Evolutionary conservation across 768 basidiomycete species (phyloP).

Genomic region (Galerina marginata): DNA sequence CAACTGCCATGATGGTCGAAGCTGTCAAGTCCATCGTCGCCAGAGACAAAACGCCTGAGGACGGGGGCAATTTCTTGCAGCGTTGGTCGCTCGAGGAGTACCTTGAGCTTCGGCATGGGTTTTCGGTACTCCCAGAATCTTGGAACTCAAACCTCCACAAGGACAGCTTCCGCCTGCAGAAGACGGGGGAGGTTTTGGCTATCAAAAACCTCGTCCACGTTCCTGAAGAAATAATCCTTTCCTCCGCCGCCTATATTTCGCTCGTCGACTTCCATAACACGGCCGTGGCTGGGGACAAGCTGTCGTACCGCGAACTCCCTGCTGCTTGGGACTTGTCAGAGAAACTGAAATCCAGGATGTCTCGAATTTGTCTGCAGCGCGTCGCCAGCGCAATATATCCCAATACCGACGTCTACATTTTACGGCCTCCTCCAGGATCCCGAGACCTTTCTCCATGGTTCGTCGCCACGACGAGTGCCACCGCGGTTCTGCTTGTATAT

Average conservation of each 20-base stretch:
- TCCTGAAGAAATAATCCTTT: too few species aligned
- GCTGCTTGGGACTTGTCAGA: background rate
- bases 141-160: background rate
- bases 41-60: background rate
- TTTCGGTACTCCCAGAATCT: background rate
- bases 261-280: background rate
- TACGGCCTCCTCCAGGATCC: slow-evolving; percentile 29
- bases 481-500: slow-evolving; percentile 4
- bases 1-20: background rate
- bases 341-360: background rate
- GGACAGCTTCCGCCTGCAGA: background rate
- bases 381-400: background rate
- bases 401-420: background rate
- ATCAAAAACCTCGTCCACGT: background rate
- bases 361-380: background rate
- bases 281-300: background rate
- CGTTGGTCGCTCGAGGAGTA: background rate
- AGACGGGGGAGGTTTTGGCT: too few species aligned
- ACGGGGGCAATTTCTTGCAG: background rate
- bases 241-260: background rate
- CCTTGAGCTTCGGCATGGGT: background rate
- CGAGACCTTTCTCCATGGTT: slow-evolving; percentile 1
- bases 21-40: background rate
- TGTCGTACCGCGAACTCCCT: background rate
- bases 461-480: background rate